These are phyloP conservation scores for Platanthera zijinensis DNA, from an alignment of 106 monocot genomes.

Conservation along the genomic window DNA sequence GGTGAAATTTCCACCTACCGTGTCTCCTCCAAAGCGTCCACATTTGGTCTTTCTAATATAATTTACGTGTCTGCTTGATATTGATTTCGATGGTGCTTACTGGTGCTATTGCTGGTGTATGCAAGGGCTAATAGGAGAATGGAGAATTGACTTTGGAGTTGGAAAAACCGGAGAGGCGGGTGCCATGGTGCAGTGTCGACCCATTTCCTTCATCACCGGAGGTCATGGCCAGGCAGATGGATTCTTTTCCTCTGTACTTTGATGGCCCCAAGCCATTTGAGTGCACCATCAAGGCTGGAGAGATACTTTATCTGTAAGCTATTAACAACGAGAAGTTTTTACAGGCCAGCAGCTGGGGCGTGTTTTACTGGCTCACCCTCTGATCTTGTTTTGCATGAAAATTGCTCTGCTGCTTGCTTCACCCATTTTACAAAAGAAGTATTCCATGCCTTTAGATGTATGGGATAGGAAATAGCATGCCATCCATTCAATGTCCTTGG, in stretches of 20 bases:
- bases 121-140: neutral
- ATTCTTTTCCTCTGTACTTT: slow-evolving; percentile 66
- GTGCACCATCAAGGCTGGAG: slow-evolving; percentile 71
- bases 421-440: no score
- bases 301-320: slow-evolving; percentile 83
- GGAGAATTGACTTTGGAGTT: slow-evolving; percentile 46
- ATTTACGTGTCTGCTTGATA: no score
- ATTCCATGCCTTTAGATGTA: no score
- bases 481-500: no score
- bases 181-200: slow-evolving; percentile 94
- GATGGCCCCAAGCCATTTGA: slow-evolving; percentile 54
- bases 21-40: no score
- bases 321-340: neutral
- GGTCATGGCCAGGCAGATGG: slow-evolving; percentile 22
- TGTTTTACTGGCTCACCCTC: no score
- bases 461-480: no score
- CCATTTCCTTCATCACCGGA: slow-evolving; percentile 37
- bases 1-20: neutral
- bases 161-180: slow-evolving; percentile 45
- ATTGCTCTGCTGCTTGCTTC: no score
- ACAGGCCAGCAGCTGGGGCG: no score
- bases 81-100: no score
- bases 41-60: neutral
- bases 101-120: no score
- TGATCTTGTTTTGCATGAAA: no score